phyloP scores from a whole-genome alignment of 805 yeast species.

The Cyberlindnera xishuangbannaensis region DNA sequence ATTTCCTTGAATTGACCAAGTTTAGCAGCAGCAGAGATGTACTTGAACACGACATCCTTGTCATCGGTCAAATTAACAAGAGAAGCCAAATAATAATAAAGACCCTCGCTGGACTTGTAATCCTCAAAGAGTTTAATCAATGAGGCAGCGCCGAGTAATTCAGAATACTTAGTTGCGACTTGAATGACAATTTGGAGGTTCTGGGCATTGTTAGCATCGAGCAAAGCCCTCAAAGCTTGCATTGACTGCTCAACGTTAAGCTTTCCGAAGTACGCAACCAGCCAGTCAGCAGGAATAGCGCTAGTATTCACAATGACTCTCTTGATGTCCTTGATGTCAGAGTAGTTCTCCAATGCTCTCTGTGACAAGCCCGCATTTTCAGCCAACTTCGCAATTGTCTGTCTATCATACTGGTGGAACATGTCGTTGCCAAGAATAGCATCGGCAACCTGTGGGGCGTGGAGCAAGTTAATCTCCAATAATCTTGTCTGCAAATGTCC shows the following conservation, averaged over 20 bases:
- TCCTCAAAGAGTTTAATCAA: conserved; percentile 91
- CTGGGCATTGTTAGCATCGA: conserved; percentile 71
- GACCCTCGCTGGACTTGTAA: conserved; percentile 86
- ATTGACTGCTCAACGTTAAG: conserved; percentile 91
- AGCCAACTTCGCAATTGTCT: conserved; percentile 84
- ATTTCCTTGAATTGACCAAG: conserved; percentile 89
- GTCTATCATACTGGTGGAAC: conserved; percentile 93
- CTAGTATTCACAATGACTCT: conserved; percentile 87
- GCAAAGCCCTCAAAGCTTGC: conserved; percentile 80
- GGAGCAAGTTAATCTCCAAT: conserved; percentile 84
- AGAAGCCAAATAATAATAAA: conserved; percentile 88
- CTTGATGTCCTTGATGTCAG: conserved; percentile 91
- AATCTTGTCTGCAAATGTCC: conserved; percentile 94
- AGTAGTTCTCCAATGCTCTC: conserved; percentile 94
- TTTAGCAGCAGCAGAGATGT: conserved; percentile 89
- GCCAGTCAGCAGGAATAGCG: conserved; percentile 87
- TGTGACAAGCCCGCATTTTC: conserved; percentile 95
- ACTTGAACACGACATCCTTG: conserved; percentile 91
- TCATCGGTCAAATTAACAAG: conserved; percentile 92
- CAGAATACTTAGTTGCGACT: conserved; percentile 95
- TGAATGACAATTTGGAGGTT: conserved; percentile 92
- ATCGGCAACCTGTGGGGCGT: conserved; percentile 99
- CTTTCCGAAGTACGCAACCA: conserved; percentile 87
- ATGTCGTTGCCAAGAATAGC: conserved; percentile 94
- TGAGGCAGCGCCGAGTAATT: conserved; percentile 79